These are phyloP conservation scores for Tolypocladium tundrense DNA, from an alignment of 2,329 filamentous ascomycete genomes.

Conservation along the genomic window DNA sequence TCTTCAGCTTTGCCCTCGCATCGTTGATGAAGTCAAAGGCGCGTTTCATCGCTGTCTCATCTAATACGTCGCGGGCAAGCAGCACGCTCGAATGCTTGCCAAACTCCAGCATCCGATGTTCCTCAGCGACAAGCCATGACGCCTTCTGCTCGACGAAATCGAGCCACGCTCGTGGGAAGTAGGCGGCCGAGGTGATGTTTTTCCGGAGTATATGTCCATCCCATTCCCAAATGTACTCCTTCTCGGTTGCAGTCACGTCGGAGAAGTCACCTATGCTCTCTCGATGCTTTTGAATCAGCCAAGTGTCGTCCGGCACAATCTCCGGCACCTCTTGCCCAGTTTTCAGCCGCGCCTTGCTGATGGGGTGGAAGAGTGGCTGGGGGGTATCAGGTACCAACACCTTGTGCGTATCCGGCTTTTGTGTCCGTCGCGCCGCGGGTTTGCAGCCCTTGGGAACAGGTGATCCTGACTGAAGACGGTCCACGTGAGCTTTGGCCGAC, in stretches of 20 bases:
- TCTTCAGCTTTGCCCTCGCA: conserved; percentile 21
- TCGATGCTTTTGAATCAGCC: conserved; percentile 49
- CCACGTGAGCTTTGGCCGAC: conserved; percentile 8
- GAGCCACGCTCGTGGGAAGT: conserved; percentile 41
- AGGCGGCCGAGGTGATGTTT: conserved; percentile 40
- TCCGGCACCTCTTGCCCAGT: conserved; percentile 37
- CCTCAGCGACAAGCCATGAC: conserved; percentile 38
- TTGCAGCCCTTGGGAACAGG: conserved; percentile 8
- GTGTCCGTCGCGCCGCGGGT: conserved; percentile 3
- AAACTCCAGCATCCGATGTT: conserved; percentile 41
- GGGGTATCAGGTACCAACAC: conserved; percentile 37
- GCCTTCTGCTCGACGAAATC: conserved; percentile 41
- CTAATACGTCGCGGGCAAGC: conserved; percentile 35
- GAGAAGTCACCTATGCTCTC: conserved; percentile 47
- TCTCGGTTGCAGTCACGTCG: conserved; percentile 42
- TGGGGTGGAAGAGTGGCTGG: conserved; percentile 45
- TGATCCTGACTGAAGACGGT: conserved; percentile 14
- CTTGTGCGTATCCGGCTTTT: conserved; percentile 14
- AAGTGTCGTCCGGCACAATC: conserved; percentile 34
- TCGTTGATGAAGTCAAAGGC: conserved; percentile 33
- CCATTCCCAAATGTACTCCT: conserved; percentile 50
- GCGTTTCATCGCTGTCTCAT: conserved; percentile 30
- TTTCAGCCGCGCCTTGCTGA: conserved; percentile 42
- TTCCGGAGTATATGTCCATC: conserved; percentile 43
- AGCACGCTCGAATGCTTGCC: conserved; percentile 43